These are phyloP conservation scores for Pythium periplocum DNA, from an alignment of 352 stramenopile species.

Conservation along the genomic window DNA sequence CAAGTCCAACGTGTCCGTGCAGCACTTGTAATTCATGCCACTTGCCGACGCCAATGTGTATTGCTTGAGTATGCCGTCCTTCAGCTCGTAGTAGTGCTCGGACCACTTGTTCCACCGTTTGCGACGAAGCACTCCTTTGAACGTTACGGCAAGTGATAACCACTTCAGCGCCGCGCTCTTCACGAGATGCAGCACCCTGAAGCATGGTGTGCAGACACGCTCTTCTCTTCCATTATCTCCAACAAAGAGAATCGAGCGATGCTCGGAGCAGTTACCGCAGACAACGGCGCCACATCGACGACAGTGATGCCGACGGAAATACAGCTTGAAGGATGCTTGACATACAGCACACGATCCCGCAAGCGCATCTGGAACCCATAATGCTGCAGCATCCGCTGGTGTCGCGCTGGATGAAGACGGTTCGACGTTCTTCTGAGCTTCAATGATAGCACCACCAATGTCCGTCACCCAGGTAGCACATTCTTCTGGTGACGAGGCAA, in stretches of 20 bases:
- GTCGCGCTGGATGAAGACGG: constrained; percentile 19
- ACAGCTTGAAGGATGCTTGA: constrained; percentile 56
- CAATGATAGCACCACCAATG: constrained; percentile 47
- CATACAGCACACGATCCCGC: constrained; percentile 65
- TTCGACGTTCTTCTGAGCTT: constrained; percentile 31
- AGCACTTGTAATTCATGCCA: constrained; percentile 20
- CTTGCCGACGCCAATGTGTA: constrained; percentile 53
- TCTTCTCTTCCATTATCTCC: constrained; percentile 56
- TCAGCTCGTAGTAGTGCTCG: constrained; percentile 80
- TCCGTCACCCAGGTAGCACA: constrained; percentile 52
- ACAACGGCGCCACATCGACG: constrained; percentile 72
- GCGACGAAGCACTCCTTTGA: constrained; percentile 60
- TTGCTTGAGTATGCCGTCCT: constrained; percentile 68
- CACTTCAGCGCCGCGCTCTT: constrained; percentile 61
- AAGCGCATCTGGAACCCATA: constrained; percentile 77
- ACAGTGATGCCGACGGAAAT: constrained; percentile 79
- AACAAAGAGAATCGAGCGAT: constrained; percentile 64
- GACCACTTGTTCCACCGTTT: constrained; percentile 75
- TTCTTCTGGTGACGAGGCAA: constrained; percentile 39
- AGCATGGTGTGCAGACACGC: constrained; percentile 70
- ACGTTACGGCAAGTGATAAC: constrained; percentile 66
- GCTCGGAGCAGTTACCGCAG: constrained; percentile 69
- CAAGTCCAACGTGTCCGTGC: constrained; percentile 61
- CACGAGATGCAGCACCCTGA: constrained; percentile 57
- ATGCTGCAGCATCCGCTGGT: constrained; percentile 51